Base-by-base conservation (phyloP, 768 basidiomycete genomes). In the Cyclocybe cylindracea region DNA sequence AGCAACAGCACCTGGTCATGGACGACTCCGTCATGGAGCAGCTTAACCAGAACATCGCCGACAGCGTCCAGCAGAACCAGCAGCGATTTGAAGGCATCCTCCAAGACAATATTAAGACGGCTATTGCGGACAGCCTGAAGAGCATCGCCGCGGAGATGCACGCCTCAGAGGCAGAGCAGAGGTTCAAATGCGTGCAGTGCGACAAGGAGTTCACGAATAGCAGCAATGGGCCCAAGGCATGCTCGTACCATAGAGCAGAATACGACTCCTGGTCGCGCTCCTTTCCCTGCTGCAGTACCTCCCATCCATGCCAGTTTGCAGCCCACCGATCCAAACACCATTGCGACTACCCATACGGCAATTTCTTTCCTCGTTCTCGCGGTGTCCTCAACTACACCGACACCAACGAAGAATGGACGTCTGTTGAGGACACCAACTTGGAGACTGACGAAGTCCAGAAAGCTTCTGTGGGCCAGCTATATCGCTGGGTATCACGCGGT, bases 11-110 rank as follows among this genome's bases (percentile, higher is more conserved):
- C 44, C 48, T 71, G 9, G 55, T 57, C 2, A 67, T 74, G 65
- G 72, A 75, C 54, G 73, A 74, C 37, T 60, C 66, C 2, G 70
- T 71, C 4, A 73, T 75, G 73, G 71, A 69, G 19, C 70, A 75
- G 50, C 61, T 75, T 29, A 73, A 66, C 44, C 55, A 62, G 3
- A 70, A 67, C 48, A 62, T 73, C 32, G 55, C 69, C 6, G 70
- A 74, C 39, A 61, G 66, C 3, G 64, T 75, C 29, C 56, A 65
- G 39, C 64, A 68, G 38, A 68, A 68, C 43, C 64, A 69, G 29
- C 55, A 46, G 13, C 62, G 67, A 8, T 54, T 75, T 4, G 72
- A 73, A 50, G 56, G 51, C 7, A 60, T 68, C 29, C 53, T 68
- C 16, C 67, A 66, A 36, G 68, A 69, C 31, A 73, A 67, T 39